Percentiles rank a stretch among this genome's conserved stretches.
Evolutionary conservation across 2,329 filamentous ascomycete genomes (phyloP).

Genomic region (Periglandula ipomoeae): DNA sequence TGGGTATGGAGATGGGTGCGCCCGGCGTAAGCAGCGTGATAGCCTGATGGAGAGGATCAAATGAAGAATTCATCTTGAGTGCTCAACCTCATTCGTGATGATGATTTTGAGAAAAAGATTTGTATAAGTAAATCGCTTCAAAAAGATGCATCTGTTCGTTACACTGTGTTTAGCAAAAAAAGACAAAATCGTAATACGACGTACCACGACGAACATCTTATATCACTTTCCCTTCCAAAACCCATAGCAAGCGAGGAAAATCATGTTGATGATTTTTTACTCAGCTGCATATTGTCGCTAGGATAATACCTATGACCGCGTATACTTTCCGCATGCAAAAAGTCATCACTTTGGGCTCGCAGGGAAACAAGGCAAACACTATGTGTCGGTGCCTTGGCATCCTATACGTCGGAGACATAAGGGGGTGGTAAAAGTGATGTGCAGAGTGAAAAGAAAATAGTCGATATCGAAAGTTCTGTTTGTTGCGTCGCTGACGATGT

Average conservation of each 20-base stretch:
- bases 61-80: conserved; percentile 8
- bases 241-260: too few species aligned
- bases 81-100: background rate
- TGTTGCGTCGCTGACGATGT: conserved; percentile 2
- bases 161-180: too few species aligned
- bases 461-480: too few species aligned
- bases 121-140: too few species aligned
- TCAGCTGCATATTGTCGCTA: background rate
- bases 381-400: too few species aligned
- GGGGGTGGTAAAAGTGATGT: background rate
- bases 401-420: too few species aligned
- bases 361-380: too few species aligned
- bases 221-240: too few species aligned
- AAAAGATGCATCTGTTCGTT: too few species aligned
- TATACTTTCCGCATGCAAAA: background rate
- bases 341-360: too few species aligned
- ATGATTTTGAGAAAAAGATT: background rate
- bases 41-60: conserved; percentile 27
- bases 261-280: too few species aligned
- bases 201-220: too few species aligned
- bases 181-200: background rate
- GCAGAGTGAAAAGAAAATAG: background rate
- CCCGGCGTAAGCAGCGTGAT: conserved; percentile 24
- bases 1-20: conserved; percentile 20
- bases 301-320: background rate